Evolutionary conservation across 169 alveolate genomes (phyloP), one percentile per base, ranked within the genome.

Genomic region (Cryptosporidium viatorum): DNA sequence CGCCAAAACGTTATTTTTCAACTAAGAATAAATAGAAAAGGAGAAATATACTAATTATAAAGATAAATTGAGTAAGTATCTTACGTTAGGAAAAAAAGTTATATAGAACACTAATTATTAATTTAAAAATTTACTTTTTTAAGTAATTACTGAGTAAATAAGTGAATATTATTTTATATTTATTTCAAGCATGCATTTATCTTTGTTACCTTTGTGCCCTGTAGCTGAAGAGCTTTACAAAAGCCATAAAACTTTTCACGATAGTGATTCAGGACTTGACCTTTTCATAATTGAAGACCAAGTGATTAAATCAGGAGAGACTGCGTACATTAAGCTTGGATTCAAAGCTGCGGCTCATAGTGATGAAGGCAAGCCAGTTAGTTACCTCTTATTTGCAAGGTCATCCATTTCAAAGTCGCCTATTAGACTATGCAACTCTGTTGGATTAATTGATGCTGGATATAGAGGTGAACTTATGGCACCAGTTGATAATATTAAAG

Each of bases 201-300:
- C 73, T 21, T 43, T 80, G 55, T 48, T 80, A 23, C 89, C 89
- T 37, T 70, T 89, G 37, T 70, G 58, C 58, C 93, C 92, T 51
- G 93, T 73, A 23, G 94, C 91, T 68, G 74, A 70, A 70, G 93
- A 85, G 52, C 68, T 94, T 65, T 94, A 94, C 91, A 86, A 58
- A 50, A 86, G 75, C 58, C 97, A 96, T 84, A 94, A 91, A 26
- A 92, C 96, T 43, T 92, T 91, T 68, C 96, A 96, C 84, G 96
- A 87, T 21, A 98, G 98, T 29, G 98, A 96, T 84, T 93, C 96
- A 59, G 98, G 98, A 14, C 89, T 96, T 26, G 98, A 96, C 85
- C 84, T 96, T 29, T 96, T 96, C 93, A 91, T 96, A 60, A 71
- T 92, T 31, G 95, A 96, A 58, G 97, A 96, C 70, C 94, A 86